These are phyloP conservation scores for Metschnikowia shivogae DNA, from an alignment of 805 yeast genomes.

Conservation along the genomic window DNA sequence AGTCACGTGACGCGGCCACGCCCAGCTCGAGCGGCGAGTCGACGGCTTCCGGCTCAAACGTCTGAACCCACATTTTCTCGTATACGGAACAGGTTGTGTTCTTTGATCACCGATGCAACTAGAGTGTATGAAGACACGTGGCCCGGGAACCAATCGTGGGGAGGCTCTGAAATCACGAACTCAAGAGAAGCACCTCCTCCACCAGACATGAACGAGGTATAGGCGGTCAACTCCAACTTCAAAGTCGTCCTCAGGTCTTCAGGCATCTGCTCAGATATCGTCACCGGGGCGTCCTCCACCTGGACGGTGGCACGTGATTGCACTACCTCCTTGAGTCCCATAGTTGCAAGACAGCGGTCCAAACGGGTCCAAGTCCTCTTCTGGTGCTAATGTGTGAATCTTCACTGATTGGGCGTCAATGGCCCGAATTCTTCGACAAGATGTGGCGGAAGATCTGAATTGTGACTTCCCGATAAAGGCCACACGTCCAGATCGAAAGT, in stretches of 20 bases:
- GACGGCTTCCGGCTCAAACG: slow-evolving; percentile 19
- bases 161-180: slow-evolving; percentile 17
- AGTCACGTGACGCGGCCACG: slow-evolving; percentile 35
- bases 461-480: slow-evolving; percentile 19
- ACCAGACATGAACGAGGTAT: slow-evolving; percentile 48
- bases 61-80: slow-evolving; percentile 32
- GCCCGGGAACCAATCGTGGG: slow-evolving; percentile 6
- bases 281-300: too few relatives aligned
- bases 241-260: neutral
- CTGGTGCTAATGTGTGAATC: slow-evolving; percentile 16
- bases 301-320: too few relatives aligned
- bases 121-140: slow-evolving; percentile 20
- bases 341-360: slow-evolving; percentile 25
- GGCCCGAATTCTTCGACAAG: slow-evolving; percentile 20
- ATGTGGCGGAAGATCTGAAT: slow-evolving; percentile 26
- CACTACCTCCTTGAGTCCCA: slow-evolving; percentile 18
- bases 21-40: slow-evolving; percentile 33
- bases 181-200: slow-evolving; percentile 30
- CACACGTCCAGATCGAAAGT: slow-evolving; percentile 21
- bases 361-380: slow-evolving; percentile 17
- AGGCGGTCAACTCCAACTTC: slow-evolving; percentile 43
- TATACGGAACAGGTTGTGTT: slow-evolving; percentile 45
- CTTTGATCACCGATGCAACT: slow-evolving; percentile 42
- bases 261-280: slow-evolving; percentile 1
- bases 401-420: slow-evolving; percentile 15